Percentiles rank a stretch among this genome's conserved stretches.
phyloP scores from a whole-genome alignment of 305 asterid genomes.

The Fraxinus sp. region DNA sequence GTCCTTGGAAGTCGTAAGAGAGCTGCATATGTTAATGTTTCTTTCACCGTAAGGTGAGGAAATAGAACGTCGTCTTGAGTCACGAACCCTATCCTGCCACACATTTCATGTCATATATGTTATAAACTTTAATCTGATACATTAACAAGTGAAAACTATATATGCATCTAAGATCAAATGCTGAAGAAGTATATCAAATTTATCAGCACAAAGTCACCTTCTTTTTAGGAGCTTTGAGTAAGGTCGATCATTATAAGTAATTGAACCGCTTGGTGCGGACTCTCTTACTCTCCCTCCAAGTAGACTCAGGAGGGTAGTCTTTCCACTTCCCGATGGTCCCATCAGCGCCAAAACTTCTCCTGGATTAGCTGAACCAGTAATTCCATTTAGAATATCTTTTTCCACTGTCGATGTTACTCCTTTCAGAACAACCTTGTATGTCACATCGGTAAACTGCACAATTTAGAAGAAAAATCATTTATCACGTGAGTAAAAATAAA shows the following conservation, averaged over 20 bases:
- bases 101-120: background rate
- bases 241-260: conserved; percentile 76
- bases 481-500: background rate
- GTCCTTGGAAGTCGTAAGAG: conserved; percentile 73
- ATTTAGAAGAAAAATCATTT: background rate
- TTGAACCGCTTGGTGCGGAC: conserved; percentile 53
- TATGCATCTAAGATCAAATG: background rate
- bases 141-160: background rate
- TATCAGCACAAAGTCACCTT: conserved; percentile 42
- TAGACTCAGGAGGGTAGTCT: conserved; percentile 76
- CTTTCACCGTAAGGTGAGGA: conserved; percentile 94
- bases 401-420: conserved; percentile 73
- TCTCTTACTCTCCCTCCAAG: conserved; percentile 78
- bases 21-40: conserved; percentile 80
- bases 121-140: background rate
- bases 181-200: background rate
- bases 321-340: conserved; percentile 99
- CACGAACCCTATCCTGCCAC: conserved; percentile 92
- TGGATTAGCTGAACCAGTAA: conserved; percentile 76
- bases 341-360: conserved; percentile 92
- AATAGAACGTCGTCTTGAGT: conserved; percentile 93
- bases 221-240: conserved; percentile 78
- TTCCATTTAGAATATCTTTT: conserved; percentile 75
- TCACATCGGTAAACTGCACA: conserved; percentile 81
- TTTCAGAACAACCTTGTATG: conserved; percentile 74